Percentiles rank a stretch among this genome's conserved stretches.
phyloP scores from a whole-genome alignment of 2,329 filamentous ascomycete genomes.

The Rhytidhysteron rufulum region DNA sequence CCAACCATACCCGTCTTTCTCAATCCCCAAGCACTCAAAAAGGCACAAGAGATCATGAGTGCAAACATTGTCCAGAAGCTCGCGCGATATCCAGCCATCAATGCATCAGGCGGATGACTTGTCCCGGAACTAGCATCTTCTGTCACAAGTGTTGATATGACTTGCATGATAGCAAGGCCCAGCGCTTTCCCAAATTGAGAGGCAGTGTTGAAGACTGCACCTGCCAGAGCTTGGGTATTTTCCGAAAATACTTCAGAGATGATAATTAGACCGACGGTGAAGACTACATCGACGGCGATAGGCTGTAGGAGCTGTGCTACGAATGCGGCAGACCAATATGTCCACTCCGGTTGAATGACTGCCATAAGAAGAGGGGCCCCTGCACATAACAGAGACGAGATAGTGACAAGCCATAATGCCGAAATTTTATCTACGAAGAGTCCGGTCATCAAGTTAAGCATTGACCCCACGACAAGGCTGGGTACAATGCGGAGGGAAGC shows the following conservation, averaged over 20 bases:
- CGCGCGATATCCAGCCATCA: conserved; percentile 13
- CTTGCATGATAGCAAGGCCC: conserved; percentile 28
- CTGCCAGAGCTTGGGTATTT: conserved; percentile 57
- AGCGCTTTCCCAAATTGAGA: conserved; percentile 56
- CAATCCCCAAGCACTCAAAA: conserved; percentile 20
- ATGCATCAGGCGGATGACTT: conserved; percentile 20
- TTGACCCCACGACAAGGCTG: conserved; percentile 32
- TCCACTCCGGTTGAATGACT: conserved; percentile 44
- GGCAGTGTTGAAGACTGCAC: conserved; percentile 59
- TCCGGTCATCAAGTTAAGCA: conserved; percentile 44
- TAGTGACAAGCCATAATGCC: conserved; percentile 41
- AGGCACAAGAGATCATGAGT: conserved; percentile 18
- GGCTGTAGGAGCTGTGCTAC: conserved; percentile 45
- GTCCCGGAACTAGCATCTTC: too few relatives aligned
- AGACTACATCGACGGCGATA: conserved; percentile 47
- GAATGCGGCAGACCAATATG: conserved; percentile 50
- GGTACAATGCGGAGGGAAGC: conserved; percentile 43
- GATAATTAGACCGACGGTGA: conserved; percentile 54
- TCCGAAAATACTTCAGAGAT: conserved; percentile 54
- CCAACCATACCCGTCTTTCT: conserved; percentile 20
- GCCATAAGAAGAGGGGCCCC: conserved; percentile 55
- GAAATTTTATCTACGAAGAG: conserved; percentile 43
- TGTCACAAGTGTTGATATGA: too few relatives aligned
- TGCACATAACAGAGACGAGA: conserved; percentile 41
- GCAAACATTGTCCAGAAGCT: conserved; percentile 25